These are phyloP conservation scores for Colletotrichum sp. DNA, from an alignment of 2,329 filamentous ascomycete genomes.

Conservation along the genomic window DNA sequence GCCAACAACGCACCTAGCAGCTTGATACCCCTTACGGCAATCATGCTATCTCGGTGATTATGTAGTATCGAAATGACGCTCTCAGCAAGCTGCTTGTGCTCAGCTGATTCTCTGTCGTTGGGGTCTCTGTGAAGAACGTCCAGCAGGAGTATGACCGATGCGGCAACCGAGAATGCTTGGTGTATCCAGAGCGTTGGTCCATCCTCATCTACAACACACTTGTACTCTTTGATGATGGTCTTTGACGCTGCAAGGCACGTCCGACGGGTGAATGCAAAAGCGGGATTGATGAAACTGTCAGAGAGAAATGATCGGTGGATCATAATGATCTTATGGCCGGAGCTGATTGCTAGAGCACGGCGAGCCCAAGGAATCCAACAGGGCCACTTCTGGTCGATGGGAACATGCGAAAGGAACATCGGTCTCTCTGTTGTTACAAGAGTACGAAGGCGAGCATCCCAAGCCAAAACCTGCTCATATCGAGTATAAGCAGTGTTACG, in stretches of 20 bases:
- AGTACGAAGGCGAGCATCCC: conserved; percentile 36
- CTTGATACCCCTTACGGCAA: background rate
- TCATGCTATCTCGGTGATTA: background rate
- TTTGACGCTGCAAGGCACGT: conserved; percentile 42
- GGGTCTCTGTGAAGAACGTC: background rate
- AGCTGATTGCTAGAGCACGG: background rate
- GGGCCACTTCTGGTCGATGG: background rate
- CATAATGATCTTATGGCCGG: background rate
- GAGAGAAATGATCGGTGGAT: background rate
- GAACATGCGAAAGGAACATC: background rate
- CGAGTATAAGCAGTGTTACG: conserved; percentile 36
- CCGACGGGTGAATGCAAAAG: background rate
- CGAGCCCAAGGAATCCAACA: background rate
- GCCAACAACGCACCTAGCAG: background rate
- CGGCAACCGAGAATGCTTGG: conserved; percentile 30
- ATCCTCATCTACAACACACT: conserved; percentile 22
- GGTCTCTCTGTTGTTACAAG: conserved; percentile 24
- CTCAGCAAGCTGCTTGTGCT: background rate
- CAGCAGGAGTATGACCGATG: background rate
- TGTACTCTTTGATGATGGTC: conserved; percentile 39
- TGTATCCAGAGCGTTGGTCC: conserved; percentile 30
- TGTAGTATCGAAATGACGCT: background rate
- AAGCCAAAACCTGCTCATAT: conserved; percentile 38
- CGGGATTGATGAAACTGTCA: background rate
- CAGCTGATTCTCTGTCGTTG: background rate